These are phyloP conservation scores for Hygrocybe coccinea DNA, from an alignment of 768 basidiomycete genomes.

Conservation along the genomic window DNA sequence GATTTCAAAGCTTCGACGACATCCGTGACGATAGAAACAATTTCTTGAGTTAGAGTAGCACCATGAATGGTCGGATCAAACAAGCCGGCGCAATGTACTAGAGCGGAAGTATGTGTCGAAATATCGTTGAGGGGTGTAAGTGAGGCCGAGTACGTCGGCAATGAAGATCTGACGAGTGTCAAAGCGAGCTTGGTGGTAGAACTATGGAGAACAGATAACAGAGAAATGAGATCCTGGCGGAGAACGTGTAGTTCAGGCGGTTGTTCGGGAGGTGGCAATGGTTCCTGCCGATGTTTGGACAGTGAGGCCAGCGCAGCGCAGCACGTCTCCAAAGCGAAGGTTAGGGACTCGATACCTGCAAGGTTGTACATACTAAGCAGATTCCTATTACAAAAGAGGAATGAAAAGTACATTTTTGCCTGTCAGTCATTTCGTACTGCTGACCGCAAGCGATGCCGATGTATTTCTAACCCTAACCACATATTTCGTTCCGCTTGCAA, in stretches of 20 bases:
- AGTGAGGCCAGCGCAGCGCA: conserved; percentile 32
- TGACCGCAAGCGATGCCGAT: not conserved
- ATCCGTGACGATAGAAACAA: conserved; percentile 34
- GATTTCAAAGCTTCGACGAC: conserved; percentile 42
- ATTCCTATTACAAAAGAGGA: not conserved
- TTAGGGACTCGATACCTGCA: conserved; percentile 32
- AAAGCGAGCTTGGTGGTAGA: conserved; percentile 59
- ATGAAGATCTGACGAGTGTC: conserved; percentile 54
- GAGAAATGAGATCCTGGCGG: conserved; percentile 50
- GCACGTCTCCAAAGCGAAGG: conserved; percentile 35
- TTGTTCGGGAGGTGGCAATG: not conserved
- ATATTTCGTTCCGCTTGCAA: conserved; percentile 6
- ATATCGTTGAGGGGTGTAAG: conserved; percentile 51
- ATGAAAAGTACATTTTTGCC: conserved; percentile 33
- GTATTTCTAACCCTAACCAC: conserved; percentile 11
- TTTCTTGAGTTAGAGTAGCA: conserved; percentile 42
- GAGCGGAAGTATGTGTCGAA: conserved; percentile 41
- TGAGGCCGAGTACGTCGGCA: conserved; percentile 49
- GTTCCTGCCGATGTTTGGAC: not conserved
- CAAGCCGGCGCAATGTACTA: conserved; percentile 47
- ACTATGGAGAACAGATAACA: conserved; percentile 54
- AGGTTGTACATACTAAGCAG: not conserved
- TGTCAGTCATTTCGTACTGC: conserved; percentile 19
- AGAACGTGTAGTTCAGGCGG: conserved; percentile 29
- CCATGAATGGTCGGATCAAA: conserved; percentile 43